Evolutionary conservation across 2,329 filamentous ascomycete genomes (phyloP).

Genomic region (Calonectria pteridis): DNA sequence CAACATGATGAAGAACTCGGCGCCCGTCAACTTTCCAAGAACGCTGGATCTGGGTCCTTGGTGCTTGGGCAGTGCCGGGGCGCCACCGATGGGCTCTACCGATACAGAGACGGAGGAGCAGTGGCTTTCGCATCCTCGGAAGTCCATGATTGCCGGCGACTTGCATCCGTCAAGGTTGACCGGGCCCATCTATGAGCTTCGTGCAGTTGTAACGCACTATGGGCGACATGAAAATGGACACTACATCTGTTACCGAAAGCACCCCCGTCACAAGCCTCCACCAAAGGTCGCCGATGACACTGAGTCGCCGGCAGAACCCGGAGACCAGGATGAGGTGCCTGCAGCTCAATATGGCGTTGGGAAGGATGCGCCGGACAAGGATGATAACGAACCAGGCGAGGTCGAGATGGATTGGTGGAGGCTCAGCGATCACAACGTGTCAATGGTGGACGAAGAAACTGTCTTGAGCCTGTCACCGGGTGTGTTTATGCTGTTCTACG

Average conservation of each 20-base stretch:
- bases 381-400: constrained; percentile 37
- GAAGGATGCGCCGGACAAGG: constrained; percentile 28
- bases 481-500: constrained; percentile 98
- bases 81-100: constrained; percentile 4
- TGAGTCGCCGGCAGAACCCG: constrained; percentile 27
- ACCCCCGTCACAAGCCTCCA: constrained; percentile 55
- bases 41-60: constrained; percentile 83
- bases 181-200: constrained; percentile 79
- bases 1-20: constrained; percentile 84
- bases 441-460: constrained; percentile 76
- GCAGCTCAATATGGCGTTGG: constrained; percentile 14
- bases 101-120: constrained; percentile 62
- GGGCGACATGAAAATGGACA: constrained; percentile 95
- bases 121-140: constrained; percentile 77
- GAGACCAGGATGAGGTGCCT: constrained; percentile 23
- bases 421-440: constrained; percentile 90
- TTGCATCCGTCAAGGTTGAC: constrained; percentile 62
- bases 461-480: constrained; percentile 79
- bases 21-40: constrained; percentile 81
- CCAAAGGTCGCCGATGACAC: constrained; percentile 15
- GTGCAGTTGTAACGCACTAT: constrained; percentile 88
- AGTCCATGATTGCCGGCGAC: constrained; percentile 79
- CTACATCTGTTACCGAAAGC: constrained; percentile 90
- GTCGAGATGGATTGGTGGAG: constrained; percentile 81
- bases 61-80: constrained; percentile 76